phyloP scores from a whole-genome alignment of 306 rosid genomes.

The Gleditsia sinensis region DNA sequence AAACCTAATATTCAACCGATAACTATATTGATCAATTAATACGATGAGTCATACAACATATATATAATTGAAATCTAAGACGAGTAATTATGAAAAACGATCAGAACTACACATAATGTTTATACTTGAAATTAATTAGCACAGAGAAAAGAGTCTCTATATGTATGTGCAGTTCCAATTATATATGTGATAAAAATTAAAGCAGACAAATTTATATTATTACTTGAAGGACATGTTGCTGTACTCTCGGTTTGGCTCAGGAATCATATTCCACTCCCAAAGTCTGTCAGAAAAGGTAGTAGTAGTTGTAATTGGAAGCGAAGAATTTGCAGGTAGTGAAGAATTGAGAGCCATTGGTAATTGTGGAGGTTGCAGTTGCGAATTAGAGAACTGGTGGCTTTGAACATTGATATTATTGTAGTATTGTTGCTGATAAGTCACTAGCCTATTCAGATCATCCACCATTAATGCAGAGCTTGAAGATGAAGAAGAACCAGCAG shows the following conservation, averaged over 20 bases:
- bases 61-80: no score
- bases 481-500: slow-evolving; percentile 29
- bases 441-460: slow-evolving; percentile 80
- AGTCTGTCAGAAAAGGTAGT: slow-evolving; percentile 70
- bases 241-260: slow-evolving; percentile 59
- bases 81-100: no score
- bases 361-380: slow-evolving; percentile 51
- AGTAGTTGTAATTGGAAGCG: slow-evolving; percentile 39
- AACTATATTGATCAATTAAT: no score
- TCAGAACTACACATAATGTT: slow-evolving; percentile 21
- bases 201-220: no score
- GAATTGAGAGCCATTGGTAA: slow-evolving; percentile 33
- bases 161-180: slow-evolving; percentile 36
- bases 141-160: slow-evolving; percentile 18
- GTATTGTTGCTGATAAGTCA: slow-evolving; percentile 44
- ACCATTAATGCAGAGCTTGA: slow-evolving; percentile 31
- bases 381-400: slow-evolving; percentile 40
- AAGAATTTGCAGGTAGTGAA: slow-evolving; percentile 42
- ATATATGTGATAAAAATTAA: no score
- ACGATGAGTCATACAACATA: no score
- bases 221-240: slow-evolving; percentile 80
- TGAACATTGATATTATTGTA: slow-evolving; percentile 33
- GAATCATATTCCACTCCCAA: slow-evolving; percentile 93
- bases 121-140: slow-evolving; percentile 29
- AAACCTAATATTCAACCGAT: no score